Evolutionary conservation across 164 flowering plant species (phyloP), one percentile per base, ranked within the genome.

Genomic region (Vitis labrusca): DNA sequence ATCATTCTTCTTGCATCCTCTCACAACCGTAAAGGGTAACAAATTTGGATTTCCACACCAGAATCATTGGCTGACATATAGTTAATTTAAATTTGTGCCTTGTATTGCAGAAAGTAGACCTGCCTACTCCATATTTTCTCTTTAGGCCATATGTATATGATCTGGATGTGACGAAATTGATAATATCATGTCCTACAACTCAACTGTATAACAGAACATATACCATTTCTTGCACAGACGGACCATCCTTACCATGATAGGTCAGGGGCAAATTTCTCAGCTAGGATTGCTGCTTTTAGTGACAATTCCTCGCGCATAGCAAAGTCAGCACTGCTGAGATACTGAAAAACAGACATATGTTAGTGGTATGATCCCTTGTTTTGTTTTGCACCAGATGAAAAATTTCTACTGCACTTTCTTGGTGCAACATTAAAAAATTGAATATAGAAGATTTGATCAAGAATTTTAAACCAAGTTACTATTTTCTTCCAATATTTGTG

Each of bases 211-310:
- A 37, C 44, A 37, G 44, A 37, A 37, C 0, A 37, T 37, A 50
- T 49, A 16, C 27, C 30, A 19, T 59, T 10, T 69, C 23, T 69
- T 64, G 15, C 60, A 55, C 12, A 51, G 17, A 62, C 27, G 63
- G 69, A 48, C 13, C 14, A 69, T 61, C 27, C 82, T 79, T 81
- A 94, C 99, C 99, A 96, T 73, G 93, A 90, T 12, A 96, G 74
- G 80, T 96, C 98, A 71, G 98, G 99, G 62, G 99, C 98, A 86
- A 96, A 96, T 73, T 96, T 96, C 77, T 96, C 99, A 1, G 99
- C 97, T 64, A 96, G 96, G 84, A 96, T 96, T 29, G 99, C 99
- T 79, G 97, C 98, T 81, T 96, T 96, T 27, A 96, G 86, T 48
- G 99, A 85, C 85, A 96, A 72, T 78, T 96, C 99, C 74, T 96